phyloP scores from a whole-genome alignment of 257 asterid species.

The Nicotiana obtusifolia region DNA sequence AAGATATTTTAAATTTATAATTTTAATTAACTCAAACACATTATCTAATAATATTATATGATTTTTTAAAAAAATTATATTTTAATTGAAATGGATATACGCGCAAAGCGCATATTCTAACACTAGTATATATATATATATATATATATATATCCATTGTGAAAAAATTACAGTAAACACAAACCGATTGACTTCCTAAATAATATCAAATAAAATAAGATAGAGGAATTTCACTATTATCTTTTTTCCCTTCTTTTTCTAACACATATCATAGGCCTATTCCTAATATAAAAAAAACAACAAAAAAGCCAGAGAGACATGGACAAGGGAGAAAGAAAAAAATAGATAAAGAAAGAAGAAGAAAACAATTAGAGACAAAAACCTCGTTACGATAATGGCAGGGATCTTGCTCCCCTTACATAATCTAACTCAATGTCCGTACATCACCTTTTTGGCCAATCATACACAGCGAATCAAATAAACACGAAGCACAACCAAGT shows the following conservation, averaged over 20 bases:
- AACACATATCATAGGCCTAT: not conserved
- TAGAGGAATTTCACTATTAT: not conserved
- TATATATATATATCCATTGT: too few species aligned
- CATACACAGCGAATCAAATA: slow-evolving; percentile 36
- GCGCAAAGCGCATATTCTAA: too few species aligned
- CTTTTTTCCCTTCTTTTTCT: not conserved
- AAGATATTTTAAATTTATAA: too few species aligned
- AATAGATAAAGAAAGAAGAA: not conserved
- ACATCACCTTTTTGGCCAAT: slow-evolving; percentile 39
- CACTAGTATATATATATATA: too few species aligned
- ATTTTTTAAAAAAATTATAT: too few species aligned
- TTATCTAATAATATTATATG: too few species aligned
- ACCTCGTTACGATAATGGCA: slow-evolving; percentile 37
- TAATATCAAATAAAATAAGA: too few species aligned
- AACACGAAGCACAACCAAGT: slow-evolving; percentile 42
- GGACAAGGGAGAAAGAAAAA: not conserved
- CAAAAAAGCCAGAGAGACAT: not conserved
- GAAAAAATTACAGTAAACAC: too few species aligned
- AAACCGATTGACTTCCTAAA: too few species aligned
- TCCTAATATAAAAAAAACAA: not conserved
- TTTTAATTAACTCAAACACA: too few species aligned
- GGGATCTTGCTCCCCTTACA: slow-evolving; percentile 52
- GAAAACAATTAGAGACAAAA: slow-evolving; percentile 37
- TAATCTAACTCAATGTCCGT: slow-evolving; percentile 30
- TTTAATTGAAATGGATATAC: too few species aligned